phyloP scores from a whole-genome alignment of 2,329 filamentous ascomycete species.

The Colletotrichum sp. region DNA sequence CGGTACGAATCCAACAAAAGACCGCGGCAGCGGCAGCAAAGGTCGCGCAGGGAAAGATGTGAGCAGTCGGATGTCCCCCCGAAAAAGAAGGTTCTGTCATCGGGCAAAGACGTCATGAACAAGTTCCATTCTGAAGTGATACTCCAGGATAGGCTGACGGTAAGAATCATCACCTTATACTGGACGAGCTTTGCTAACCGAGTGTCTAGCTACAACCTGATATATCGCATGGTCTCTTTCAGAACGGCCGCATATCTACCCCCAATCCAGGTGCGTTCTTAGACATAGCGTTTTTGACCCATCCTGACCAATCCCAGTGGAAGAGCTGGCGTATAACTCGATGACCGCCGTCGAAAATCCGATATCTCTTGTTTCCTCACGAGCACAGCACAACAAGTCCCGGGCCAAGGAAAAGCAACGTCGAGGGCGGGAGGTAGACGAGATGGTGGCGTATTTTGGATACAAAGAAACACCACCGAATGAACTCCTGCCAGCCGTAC shows the following conservation, averaged over 20 bases:
- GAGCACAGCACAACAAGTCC: conserved; percentile 20
- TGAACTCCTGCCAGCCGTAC: too few relatives aligned
- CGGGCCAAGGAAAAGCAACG: conserved; percentile 27
- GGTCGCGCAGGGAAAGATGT: conserved; percentile 27
- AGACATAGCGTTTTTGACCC: not conserved
- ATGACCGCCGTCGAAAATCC: conserved; percentile 17
- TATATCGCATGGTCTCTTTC: conserved; percentile 47
- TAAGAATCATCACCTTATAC: conserved; percentile 20
- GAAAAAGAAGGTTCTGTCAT: conserved; percentile 31
- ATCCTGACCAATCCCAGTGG: not conserved
- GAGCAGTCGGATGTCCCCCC: conserved; percentile 20
- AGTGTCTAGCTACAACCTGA: conserved; percentile 38
- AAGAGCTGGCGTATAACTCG: conserved; percentile 19
- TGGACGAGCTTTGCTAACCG: not conserved
- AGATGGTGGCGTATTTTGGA: conserved; percentile 41
- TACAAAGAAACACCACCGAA: not conserved
- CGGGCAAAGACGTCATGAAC: conserved; percentile 54
- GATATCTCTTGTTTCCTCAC: not conserved
- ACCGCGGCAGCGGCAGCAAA: conserved; percentile 2
- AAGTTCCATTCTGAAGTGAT: conserved; percentile 63
- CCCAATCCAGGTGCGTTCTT: conserved; percentile 31
- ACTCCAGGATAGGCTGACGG: conserved; percentile 41
- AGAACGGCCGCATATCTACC: conserved; percentile 38
- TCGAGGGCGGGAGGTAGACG: conserved; percentile 37
- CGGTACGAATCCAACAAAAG: conserved; percentile 54